These are phyloP conservation scores for Schizonepeta tenuifolia DNA, from an alignment of 257 asterid species.

Conservation along the genomic window DNA sequence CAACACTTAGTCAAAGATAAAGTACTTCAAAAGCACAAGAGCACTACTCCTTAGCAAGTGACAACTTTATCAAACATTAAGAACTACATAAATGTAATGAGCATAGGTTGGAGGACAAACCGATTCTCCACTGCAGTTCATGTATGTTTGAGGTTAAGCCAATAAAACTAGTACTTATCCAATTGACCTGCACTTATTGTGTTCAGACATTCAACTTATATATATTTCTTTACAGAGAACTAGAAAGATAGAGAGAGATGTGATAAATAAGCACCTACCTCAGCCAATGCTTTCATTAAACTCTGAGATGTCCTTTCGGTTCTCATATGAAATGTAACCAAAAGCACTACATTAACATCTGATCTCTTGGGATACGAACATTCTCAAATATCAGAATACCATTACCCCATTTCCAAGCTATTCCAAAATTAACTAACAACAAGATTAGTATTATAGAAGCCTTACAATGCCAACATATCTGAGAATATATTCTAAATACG, in stretches of 20 bases:
- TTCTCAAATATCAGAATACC: too few species aligned
- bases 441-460: constrained; percentile 8
- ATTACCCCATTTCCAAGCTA: too few species aligned
- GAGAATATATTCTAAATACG: constrained; percentile 30
- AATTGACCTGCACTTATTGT: constrained; percentile 65
- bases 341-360: too few species aligned
- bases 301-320: too few species aligned
- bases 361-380: too few species aligned
- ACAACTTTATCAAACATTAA: constrained; percentile 16
- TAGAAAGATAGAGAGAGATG: too few species aligned
- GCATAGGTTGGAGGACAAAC: constrained; percentile 47
- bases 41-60: constrained; percentile 9
- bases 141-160: constrained; percentile 92
- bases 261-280: too few species aligned
- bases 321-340: too few species aligned
- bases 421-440: not conserved
- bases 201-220: constrained; percentile 10
- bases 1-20: not conserved
- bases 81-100: not conserved
- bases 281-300: too few species aligned
- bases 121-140: constrained; percentile 95
- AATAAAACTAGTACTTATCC: constrained; percentile 84
- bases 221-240: too few species aligned
- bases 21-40: not conserved
- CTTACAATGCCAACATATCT: constrained; percentile 47